phyloP scores from a whole-genome alignment of 768 basidiomycete species.

The Pleurotus eryngii region DNA sequence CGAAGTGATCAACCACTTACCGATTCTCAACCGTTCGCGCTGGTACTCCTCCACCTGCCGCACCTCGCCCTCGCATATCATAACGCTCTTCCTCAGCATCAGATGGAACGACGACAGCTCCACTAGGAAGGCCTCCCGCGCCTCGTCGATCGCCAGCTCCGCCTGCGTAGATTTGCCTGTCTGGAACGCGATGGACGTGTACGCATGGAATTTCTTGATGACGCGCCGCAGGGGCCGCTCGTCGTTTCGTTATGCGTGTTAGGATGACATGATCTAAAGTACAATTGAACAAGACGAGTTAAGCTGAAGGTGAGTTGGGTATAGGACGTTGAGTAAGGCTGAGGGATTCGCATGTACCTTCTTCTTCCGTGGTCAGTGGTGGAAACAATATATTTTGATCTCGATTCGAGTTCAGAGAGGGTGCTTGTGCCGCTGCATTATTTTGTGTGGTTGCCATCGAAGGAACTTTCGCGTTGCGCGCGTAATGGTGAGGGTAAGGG shows the following conservation, averaged over 20 bases:
- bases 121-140: conserved; percentile 72
- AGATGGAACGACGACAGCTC: conserved; percentile 78
- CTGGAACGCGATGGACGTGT: conserved; percentile 48
- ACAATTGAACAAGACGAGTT: not conserved
- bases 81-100: conserved; percentile 69
- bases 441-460: too few species aligned
- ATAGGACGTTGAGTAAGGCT: conserved; percentile 19
- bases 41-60: conserved; percentile 85
- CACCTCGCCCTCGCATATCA: conserved; percentile 84
- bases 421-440: too few species aligned
- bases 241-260: conserved; percentile 79
- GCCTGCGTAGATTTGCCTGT: not conserved
- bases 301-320: conserved; percentile 14
- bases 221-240: conserved; percentile 76
- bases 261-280: conserved; percentile 72
- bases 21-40: conserved; percentile 65
- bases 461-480: too few species aligned
- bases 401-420: too few species aligned
- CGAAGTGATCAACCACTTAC: conserved; percentile 35
- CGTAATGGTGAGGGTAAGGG: too few species aligned
- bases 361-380: conserved; percentile 57
- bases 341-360: conserved; percentile 37
- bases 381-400: conserved; percentile 24
- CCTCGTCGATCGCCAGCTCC: conserved; percentile 51
- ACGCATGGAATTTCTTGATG: conserved; percentile 78